Base-by-base conservation (phyloP, 495 filamentous ascomycete species). In the Penicillium desertorum region DNA sequence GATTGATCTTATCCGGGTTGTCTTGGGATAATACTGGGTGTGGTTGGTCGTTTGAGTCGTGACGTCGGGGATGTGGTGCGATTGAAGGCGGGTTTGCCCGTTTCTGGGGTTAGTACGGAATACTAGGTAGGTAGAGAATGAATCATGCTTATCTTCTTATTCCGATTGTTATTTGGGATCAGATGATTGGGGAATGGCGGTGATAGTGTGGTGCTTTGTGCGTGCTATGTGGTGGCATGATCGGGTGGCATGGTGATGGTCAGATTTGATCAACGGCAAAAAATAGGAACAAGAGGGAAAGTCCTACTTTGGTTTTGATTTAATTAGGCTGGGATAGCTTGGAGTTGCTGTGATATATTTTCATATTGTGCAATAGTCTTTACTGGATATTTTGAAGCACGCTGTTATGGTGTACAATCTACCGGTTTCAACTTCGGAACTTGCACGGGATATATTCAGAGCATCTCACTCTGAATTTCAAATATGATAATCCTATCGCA, bases 201-300 rank as follows among this genome's bases (percentile, higher is more conserved):
- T 16, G 36, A 22, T n/a, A 41, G 9, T 34, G 30, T 45, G 12
- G 16, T 14, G 16, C 8, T 32, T 43, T 16, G 2, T 10, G 44
- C 12, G 30, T 32, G 30, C 8, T 6, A 0, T 29, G 29, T 30
- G 29, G 29, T 56, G 57, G 45, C 41, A 46, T 45, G 39, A 47
- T 60, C 30, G 39, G 39, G 54, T 61, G 45, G 45, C 22, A 30
- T 30, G 44, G 45, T 45, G 23, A 39, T 61, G 54, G n/a, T 32
- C 44, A 56, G 56, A 58, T 54, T 29, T 45, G 45, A 27, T 1
- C 3, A 45, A 44, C 16, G 55, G 45, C 36, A 41, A 45, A 36
- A 57, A 22, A 12, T 16, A 45, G 22, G 43, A 45, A 45, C 10
- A 19, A 43, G 9, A 25, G 10, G 43, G 14, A 25, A n/a, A 2